Base-by-base conservation (phyloP, 2,329 filamentous ascomycete genomes). In the Fusarium denticulatum region DNA sequence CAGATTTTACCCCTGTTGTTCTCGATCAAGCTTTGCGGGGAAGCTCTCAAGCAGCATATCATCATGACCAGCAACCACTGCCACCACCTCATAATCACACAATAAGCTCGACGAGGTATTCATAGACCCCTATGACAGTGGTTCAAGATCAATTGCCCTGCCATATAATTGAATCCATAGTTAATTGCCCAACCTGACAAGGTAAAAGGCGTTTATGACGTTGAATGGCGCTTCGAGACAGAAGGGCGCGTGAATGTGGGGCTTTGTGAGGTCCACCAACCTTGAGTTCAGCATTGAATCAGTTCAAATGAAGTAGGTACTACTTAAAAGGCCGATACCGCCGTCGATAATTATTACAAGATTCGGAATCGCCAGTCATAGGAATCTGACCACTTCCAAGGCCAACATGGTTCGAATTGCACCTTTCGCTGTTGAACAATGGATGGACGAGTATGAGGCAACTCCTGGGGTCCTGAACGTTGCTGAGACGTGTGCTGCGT, bases 401-500 rank as follows among this genome's bases (percentile, higher is more conserved):
- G 50, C 26, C 18, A 62, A 60, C 13, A 90, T 91, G 88, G 88
- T 90, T 39, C 83, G 86, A 55, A 87, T 93, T 70, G 83, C 86
- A 26, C 85, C 72, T 3, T 94, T 94, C 78, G 87, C 88, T 22
- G 93, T 96, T 14, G 94, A 97, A 83, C 82, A 90, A 81, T 92
- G 90, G 90, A 91, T 92, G 88, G 88, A 90, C 80, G 82, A 84
- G 61, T 89, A 90, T 72, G 88, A 91, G 79, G 85, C 76, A 14
- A 89, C 86, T 6, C 86, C 87, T 0, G 85, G 85, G 10, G 86
- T 88, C 5, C 79, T 91, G 80, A 95, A 97, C 80, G 88, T 96
- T 55, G 92, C 93, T 64, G 93, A 96, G 81, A 96, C 93, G 2
- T 96, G 93, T 79, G 92, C 90, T 63, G 90, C 92, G 6, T 94